Evolutionary conservation across 1,284 basidiomycete genomes (phyloP), one percentile per base, ranked within the genome.

Genomic region (Boletus sp.): DNA sequence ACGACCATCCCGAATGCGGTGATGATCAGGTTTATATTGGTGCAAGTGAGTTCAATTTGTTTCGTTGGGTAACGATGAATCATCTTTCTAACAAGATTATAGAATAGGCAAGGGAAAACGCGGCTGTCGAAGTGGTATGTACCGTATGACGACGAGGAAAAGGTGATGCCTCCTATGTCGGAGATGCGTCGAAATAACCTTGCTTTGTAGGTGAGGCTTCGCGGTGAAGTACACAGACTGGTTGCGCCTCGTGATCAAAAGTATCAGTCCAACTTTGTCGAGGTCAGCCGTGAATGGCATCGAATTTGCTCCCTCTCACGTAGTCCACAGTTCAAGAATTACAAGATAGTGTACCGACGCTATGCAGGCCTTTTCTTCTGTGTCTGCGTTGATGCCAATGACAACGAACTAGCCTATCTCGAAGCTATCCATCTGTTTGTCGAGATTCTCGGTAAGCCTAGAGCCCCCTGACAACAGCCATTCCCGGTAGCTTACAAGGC

Each of bases 321-420:
- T 38, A 38, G 39, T 13, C 49, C 20, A 26, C 36, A 96, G 93
- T 96, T 95, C 73, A 86, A 90, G 57, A 94, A 93, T 66, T 89
- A 93, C 75, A 96, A 97, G 73, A 80, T 97, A 58, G 86, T 97
- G 26, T 97, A 97, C 69, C 78, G 94, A 51, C 82, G 94, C 51
- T 99, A 99, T 61, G 95, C 95, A 27, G 95, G 95, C 2, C 82
- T 99, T 16, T 99, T 97, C 77, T 99, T 99, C 72, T 97, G 94
- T 63, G 79, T 96, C 23, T 98, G 95, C 60, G 92, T 99, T 8
- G 95, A 99, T 62, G 91, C 91, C 19, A 94, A 97, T 61, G 96
- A 99, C 70, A 99, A 99, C 62, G 96, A 99, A 66, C 77, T 99
- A 48, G 93, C 94, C 0, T 97, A 96, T 66, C 76, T 98, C 23